phyloP scores from a whole-genome alignment of 176 grass and related monocot genomes.

The Carex scoparia region DNA sequence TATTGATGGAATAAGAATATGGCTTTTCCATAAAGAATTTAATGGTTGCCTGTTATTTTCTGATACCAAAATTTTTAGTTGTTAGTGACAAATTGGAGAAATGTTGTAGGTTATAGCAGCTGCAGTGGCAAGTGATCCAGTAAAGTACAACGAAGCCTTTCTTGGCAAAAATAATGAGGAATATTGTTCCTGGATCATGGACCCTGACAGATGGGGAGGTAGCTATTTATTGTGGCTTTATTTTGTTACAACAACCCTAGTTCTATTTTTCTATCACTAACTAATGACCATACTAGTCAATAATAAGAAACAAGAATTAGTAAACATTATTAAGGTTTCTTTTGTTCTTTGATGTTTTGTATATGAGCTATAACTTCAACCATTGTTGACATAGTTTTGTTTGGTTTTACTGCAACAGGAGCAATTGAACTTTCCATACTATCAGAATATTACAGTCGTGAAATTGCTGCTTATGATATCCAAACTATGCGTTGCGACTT shows the following conservation, averaged over 20 bases:
- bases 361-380: not conserved
- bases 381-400: not conserved
- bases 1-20: not conserved
- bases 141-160: constrained; percentile 86
- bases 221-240: constrained; percentile 8
- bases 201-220: constrained; percentile 98
- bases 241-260: not conserved
- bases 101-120: constrained; percentile 75
- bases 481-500: constrained; percentile 86
- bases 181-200: constrained; percentile 93
- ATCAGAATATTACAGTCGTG: constrained; percentile 77
- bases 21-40: not conserved
- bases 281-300: not conserved
- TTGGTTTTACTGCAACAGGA: constrained; percentile 38
- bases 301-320: not conserved
- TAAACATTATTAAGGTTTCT: not conserved
- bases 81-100: not conserved
- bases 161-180: constrained; percentile 89
- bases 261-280: not conserved
- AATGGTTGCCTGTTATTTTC: not conserved
- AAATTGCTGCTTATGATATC: constrained; percentile 96
- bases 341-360: constrained; percentile 24
- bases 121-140: constrained; percentile 71
- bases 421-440: constrained; percentile 91
- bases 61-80: not conserved